Base-by-base conservation (phyloP, 1,284 basidiomycete genomes). In the Trametes pubescens region DNA sequence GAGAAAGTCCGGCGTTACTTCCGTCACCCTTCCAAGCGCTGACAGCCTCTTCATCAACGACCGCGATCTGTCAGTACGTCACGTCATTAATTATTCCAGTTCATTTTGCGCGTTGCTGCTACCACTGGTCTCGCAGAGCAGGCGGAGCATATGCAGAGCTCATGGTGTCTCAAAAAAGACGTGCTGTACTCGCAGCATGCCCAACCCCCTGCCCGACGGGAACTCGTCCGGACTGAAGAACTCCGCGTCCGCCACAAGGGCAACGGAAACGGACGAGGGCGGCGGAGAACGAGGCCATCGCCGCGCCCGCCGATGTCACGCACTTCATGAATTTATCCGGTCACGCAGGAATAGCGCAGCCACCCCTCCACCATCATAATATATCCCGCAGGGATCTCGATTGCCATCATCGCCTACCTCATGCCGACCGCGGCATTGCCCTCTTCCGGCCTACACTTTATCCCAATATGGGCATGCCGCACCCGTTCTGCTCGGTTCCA, bases 361-460 rank as follows among this genome's bases (percentile, higher is more conserved):
- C 52, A 57, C 64, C 51, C 47, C 60, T 52, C 59, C 57, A 57
- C 55, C 62, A 68, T 64, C 66, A 56, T 54, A 65, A 68, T 68
- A 61, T 59, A 65, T 68, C 66, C 66, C 34, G 7, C 48, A 43
- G 16, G 18, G 18, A 61, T 63, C 66, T 59, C 55, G 46, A 59
- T 56, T 40, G 35, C 52, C 56, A 51, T 55, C 64, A 61, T 26
- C 47, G 35, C 57, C 64, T 43, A 47, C 52, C 57, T 40, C 57
- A 59, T 64, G 63, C 66, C 63, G 64, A 61, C 61, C 64, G 66
- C 64, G 64, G 64, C 65, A 47, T 32, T 8, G 29, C 8, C 29
- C 29, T 32, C 29, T 32, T 32, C 29, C 29, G 8, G 29, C 8
- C 24, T 29, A 21, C 55, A 63, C 63, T 61, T 48, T 61, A 63